Conservation (phyloP, 2,329 filamentous ascomycete species). For the Xylaria sp. region DNA sequence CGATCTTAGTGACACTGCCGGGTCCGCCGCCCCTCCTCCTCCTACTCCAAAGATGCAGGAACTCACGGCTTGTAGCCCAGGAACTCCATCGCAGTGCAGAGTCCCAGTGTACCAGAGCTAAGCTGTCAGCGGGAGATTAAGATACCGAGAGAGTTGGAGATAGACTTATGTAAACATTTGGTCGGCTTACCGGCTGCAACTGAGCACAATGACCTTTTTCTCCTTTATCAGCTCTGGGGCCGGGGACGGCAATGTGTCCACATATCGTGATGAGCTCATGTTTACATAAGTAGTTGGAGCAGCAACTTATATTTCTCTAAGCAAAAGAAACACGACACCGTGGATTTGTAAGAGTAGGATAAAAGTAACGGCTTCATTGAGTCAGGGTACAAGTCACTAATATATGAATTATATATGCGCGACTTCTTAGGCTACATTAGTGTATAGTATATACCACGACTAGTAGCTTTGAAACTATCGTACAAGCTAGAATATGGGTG, state of each 20-base stretch:
- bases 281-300: neutral
- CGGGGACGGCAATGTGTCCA: slow-evolving; percentile 22
- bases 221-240: slow-evolving; percentile 15
- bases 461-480: neutral
- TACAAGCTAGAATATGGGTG: neutral
- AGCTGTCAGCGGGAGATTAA: slow-evolving; percentile 4
- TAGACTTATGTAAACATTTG: neutral
- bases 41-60: neutral
- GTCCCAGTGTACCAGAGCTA: slow-evolving; percentile 30
- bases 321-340: neutral
- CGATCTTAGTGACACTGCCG: slow-evolving; percentile 12
- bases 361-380: neutral
- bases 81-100: slow-evolving; percentile 28
- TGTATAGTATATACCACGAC: neutral
- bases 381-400: neutral
- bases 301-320: neutral
- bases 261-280: slow-evolving; percentile 24
- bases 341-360: neutral
- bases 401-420: neutral
- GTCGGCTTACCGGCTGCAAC: slow-evolving; percentile 25
- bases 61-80: slow-evolving; percentile 30
- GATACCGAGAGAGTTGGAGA: neutral
- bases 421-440: slow-evolving; percentile 1
- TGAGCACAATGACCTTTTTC: slow-evolving; percentile 28
- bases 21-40: neutral